A percentile compares a stretch with the other conserved stretches of the same genome.
phyloP scores from a whole-genome alignment of 257 asterid genomes.

The Avicennia marina region DNA sequence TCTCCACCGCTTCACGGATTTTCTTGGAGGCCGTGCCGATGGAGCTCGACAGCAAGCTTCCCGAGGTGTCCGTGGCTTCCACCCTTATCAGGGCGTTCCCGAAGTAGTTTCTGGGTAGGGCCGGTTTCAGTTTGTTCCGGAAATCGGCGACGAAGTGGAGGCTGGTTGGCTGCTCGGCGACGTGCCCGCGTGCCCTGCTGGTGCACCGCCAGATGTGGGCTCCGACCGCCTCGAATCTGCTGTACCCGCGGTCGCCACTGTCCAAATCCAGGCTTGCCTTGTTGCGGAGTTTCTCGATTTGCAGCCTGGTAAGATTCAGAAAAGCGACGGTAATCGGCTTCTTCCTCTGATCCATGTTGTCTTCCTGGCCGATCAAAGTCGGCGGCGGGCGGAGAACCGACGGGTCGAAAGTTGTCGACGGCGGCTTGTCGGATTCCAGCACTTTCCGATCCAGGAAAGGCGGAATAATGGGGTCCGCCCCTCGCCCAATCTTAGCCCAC shows the following conservation, averaged over 20 bases:
- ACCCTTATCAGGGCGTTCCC: constrained; percentile 70
- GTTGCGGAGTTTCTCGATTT: constrained; percentile 40
- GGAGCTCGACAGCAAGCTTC: constrained; percentile 34
- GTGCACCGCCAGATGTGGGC: constrained; percentile 84
- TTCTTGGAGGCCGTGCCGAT: constrained; percentile 33
- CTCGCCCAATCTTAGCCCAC: constrained; percentile 41
- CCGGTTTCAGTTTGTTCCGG: constrained; percentile 52
- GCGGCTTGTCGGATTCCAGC: constrained; percentile 18
- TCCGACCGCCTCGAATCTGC: constrained; percentile 61
- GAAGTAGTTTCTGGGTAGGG: constrained; percentile 56
- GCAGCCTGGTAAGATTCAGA: constrained; percentile 27
- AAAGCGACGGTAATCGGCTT: constrained; percentile 35
- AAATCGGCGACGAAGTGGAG: constrained; percentile 64
- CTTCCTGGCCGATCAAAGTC: constrained; percentile 31
- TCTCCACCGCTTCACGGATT: constrained; percentile 45
- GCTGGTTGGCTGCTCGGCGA: constrained; percentile 48
- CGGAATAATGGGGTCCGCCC: constrained; percentile 18
- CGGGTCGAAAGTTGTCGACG: constrained; percentile 25
- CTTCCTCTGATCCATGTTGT: constrained; percentile 34
- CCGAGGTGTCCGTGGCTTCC: constrained; percentile 42
- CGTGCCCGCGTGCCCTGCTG: constrained; percentile 57
- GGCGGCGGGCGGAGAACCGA: constrained; percentile 48
- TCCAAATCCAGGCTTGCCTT: constrained; percentile 30
- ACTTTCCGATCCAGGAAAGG: constrained; percentile 36
- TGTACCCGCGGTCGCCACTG: constrained; percentile 27